These are phyloP conservation scores for Sherardia arvensis DNA, from an alignment of 257 asterid species.

Conservation along the genomic window DNA sequence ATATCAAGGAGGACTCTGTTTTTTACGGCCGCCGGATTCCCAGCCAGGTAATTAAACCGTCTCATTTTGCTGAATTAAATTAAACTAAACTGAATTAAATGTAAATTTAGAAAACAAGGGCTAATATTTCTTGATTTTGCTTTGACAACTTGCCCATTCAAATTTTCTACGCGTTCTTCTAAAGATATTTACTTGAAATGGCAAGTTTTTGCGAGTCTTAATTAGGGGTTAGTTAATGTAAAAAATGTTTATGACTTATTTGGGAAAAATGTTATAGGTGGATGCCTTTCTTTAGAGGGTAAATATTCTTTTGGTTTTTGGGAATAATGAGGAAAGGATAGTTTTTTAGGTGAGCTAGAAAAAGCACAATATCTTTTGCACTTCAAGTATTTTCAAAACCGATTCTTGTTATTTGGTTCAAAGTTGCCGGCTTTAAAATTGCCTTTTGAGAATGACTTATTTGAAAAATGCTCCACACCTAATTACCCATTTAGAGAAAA, in stretches of 20 bases:
- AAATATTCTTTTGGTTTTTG: not conserved
- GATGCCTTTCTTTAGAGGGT: constrained; percentile 7
- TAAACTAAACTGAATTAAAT: too few relatives aligned
- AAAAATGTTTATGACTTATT: too few relatives aligned
- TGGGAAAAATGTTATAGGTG: not conserved
- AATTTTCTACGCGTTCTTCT: not conserved
- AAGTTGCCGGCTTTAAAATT: not conserved
- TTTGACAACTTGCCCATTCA: not conserved
- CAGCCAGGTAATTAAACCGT: constrained; percentile 66
- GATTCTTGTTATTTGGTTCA: not conserved
- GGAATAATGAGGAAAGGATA: not conserved
- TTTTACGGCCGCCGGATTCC: constrained; percentile 65
- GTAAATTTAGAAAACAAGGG: too few relatives aligned
- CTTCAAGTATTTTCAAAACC: not conserved
- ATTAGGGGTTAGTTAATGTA: too few relatives aligned
- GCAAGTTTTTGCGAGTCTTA: too few relatives aligned
- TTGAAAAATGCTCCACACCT: not conserved
- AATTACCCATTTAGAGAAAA: too few relatives aligned
- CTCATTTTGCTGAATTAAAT: too few relatives aligned
- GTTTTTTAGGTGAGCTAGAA: not conserved
- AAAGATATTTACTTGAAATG: too few relatives aligned
- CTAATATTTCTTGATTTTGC: not conserved
- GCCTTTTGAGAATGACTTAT: not conserved
- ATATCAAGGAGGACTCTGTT: constrained; percentile 39
- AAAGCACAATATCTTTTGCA: not conserved